Conservation (phyloP, 1,139 yeast species). For the Sugiyamaella pinicola region DNA sequence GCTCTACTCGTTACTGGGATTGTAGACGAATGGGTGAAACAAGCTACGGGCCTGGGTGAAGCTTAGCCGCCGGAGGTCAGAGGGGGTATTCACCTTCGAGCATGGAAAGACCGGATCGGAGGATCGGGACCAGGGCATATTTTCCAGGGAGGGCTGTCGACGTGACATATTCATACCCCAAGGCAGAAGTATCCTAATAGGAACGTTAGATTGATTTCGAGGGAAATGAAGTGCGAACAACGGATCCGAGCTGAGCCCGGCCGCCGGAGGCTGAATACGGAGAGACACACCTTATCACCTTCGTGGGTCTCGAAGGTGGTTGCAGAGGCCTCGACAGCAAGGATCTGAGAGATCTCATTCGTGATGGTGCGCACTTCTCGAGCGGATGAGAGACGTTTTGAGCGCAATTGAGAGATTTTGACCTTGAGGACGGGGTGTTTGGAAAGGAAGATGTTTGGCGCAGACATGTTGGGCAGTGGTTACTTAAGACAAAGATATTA, state of each 20-base stretch:
- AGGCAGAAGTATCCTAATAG: constrained; percentile 29
- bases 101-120: constrained; percentile 43
- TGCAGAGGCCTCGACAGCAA: constrained; percentile 40
- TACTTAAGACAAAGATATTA: background rate
- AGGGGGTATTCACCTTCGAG: constrained; percentile 28
- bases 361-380: constrained; percentile 34
- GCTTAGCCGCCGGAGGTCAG: background rate
- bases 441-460: constrained; percentile 34
- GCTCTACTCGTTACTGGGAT: background rate
- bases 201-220: constrained; percentile 12
- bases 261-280: background rate
- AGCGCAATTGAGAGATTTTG: constrained; percentile 39
- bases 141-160: constrained; percentile 29
- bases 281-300: constrained; percentile 19
- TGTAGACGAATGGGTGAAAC: background rate
- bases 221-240: background rate
- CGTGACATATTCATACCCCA: constrained; percentile 30
- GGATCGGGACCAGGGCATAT: constrained; percentile 39
- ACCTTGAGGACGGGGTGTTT: constrained; percentile 38
- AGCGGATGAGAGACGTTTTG: constrained; percentile 26
- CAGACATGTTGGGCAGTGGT: constrained; percentile 11
- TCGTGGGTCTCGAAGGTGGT: constrained; percentile 25
- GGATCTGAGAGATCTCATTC: constrained; percentile 36
- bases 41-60: background rate
- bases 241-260: constrained; percentile 1